Evolutionary conservation across 2,329 filamentous ascomycete species (phyloP).

Genomic region (Geosmithia putterillii): DNA sequence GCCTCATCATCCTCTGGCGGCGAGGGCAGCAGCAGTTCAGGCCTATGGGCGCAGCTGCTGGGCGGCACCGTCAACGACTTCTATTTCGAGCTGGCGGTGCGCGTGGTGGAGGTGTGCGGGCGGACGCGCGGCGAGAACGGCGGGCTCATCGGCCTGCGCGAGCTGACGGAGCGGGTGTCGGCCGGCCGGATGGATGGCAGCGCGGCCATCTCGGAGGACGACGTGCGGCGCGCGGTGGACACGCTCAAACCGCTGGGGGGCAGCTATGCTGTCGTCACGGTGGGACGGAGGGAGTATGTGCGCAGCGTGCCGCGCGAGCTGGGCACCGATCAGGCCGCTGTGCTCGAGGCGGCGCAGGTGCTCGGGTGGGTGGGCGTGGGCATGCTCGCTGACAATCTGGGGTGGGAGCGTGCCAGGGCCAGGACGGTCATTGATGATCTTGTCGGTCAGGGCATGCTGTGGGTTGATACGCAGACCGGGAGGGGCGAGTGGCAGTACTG

Average conservation of each 20-base stretch:
- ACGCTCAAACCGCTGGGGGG: constrained; percentile 79
- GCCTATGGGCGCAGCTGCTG: constrained; percentile 85
- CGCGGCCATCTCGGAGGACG: constrained; percentile 78
- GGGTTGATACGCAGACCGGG: constrained; percentile 71
- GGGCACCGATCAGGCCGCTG: constrained; percentile 85
- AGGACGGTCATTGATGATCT: constrained; percentile 85
- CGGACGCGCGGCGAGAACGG: constrained; percentile 84
- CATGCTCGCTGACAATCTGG: constrained; percentile 77
- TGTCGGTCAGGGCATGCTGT: constrained; percentile 78
- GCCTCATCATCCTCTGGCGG: constrained; percentile 34
- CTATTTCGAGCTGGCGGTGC: constrained; percentile 94
- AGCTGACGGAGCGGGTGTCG: constrained; percentile 66
- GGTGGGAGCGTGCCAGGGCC: constrained; percentile 76
- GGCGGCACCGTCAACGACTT: constrained; percentile 93
- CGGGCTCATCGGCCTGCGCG: constrained; percentile 72
- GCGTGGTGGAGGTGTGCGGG: constrained; percentile 85
- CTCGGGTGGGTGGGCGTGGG: constrained; percentile 82
- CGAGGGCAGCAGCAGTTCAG: constrained; percentile 27
- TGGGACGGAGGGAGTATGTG: constrained; percentile 79
- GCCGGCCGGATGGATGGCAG: constrained; percentile 63
- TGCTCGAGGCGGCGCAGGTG: constrained; percentile 82
- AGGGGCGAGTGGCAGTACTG: constrained; percentile 81
- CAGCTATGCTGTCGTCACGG: constrained; percentile 72
- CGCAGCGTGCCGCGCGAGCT: constrained; percentile 89
- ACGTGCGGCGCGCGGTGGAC: constrained; percentile 79